phyloP scores from a whole-genome alignment of 1,139 yeast genomes.

The Blastobotrys elegans region DNA sequence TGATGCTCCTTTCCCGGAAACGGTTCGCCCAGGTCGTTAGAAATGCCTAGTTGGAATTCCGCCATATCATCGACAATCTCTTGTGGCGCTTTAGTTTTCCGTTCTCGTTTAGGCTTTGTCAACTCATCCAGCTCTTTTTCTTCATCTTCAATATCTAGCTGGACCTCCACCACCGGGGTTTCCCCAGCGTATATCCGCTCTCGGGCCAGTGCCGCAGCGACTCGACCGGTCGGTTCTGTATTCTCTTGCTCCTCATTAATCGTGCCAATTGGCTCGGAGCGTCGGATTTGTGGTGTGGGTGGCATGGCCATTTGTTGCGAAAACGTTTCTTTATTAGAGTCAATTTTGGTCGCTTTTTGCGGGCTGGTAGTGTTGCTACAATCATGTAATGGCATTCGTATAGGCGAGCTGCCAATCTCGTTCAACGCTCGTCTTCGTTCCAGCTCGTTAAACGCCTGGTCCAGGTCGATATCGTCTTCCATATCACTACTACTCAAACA shows the following conservation, averaged over 20 bases:
- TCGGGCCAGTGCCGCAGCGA: not conserved
- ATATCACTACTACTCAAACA: not conserved
- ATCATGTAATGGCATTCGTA: not conserved
- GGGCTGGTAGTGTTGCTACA: not conserved
- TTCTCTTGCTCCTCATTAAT: not conserved
- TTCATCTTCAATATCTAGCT: not conserved
- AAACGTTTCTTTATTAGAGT: not conserved
- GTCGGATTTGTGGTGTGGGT: not conserved
- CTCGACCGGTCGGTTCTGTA: not conserved
- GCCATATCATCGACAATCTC: conserved; percentile 4
- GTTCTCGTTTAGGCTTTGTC: not conserved
- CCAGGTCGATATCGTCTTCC: conserved; percentile 4
- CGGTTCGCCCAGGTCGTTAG: not conserved
- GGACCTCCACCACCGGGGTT: not conserved
- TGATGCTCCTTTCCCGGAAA: not conserved
- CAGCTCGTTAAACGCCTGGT: conserved; percentile 7
- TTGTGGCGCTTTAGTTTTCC: conserved; percentile 4
- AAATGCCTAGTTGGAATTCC: not conserved
- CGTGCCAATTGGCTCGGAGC: no score
- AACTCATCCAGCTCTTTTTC: not conserved
- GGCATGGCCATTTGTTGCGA: not conserved
- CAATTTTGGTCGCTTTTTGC: not conserved
- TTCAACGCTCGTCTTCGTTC: not conserved
- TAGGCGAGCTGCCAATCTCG: not conserved
- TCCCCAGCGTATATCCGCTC: not conserved